These are phyloP conservation scores for Leersia perrieri DNA, from an alignment of 176 grass and related monocot genomes.

Conservation along the genomic window DNA sequence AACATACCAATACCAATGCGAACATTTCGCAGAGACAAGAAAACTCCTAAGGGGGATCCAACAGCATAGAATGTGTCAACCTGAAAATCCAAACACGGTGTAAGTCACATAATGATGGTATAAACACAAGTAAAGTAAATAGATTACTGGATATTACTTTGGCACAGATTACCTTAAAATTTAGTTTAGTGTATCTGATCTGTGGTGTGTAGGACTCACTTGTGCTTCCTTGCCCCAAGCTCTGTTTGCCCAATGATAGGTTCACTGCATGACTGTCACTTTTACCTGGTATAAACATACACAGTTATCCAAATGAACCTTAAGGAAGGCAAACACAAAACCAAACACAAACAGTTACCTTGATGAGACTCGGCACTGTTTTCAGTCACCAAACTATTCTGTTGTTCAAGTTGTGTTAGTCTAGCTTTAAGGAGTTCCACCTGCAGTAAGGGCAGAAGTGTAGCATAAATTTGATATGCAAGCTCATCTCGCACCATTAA, in stretches of 20 bases:
- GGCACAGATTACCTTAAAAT: constrained; percentile 69
- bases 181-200: constrained; percentile 87
- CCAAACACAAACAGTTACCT: constrained; percentile 45
- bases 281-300: constrained; percentile 49
- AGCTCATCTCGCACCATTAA: background rate
- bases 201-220: constrained; percentile 65
- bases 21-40: constrained; percentile 83
- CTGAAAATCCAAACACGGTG: constrained; percentile 47
- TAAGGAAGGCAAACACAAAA: constrained; percentile 15
- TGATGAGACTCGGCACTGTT: constrained; percentile 44
- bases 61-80: constrained; percentile 96
- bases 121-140: constrained; percentile 24
- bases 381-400: constrained; percentile 29
- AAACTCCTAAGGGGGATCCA: constrained; percentile 96
- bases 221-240: constrained; percentile 30
- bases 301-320: constrained; percentile 26
- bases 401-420: constrained; percentile 53
- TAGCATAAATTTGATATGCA: constrained; percentile 28
- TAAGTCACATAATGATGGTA: constrained; percentile 9
- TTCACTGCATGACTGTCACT: constrained; percentile 36
- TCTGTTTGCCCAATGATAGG: constrained; percentile 29
- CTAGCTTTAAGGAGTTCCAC: constrained; percentile 74
- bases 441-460: constrained; percentile 39
- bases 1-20: constrained; percentile 90
- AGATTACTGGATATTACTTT: constrained; percentile 6